Percentiles rank a stretch among this genome's conserved stretches.
phyloP scores from a whole-genome alignment of 331 rosid species.

The Dryas integrifolia region DNA sequence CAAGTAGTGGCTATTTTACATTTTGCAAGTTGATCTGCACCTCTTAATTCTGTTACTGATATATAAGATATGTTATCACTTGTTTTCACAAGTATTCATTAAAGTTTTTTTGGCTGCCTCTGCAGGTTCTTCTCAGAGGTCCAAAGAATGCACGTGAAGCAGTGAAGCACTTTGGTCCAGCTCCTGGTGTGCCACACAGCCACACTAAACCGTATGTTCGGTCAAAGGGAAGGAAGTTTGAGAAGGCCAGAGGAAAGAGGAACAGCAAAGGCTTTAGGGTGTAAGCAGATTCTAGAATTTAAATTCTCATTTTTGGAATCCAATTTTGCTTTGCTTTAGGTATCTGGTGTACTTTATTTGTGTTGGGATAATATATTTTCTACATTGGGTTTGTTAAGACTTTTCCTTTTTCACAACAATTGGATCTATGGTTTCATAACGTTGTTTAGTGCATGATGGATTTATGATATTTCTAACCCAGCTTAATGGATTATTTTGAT shows the following conservation, averaged over 20 bases:
- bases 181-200: constrained; percentile 94
- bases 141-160: constrained; percentile 84
- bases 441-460: not conserved
- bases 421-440: not conserved
- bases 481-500: not conserved
- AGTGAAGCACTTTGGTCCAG: constrained; percentile 84
- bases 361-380: not conserved
- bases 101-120: not conserved
- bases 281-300: constrained; percentile 28
- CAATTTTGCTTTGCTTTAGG: constrained; percentile 20
- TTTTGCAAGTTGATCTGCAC: not conserved
- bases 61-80: not conserved
- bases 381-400: not conserved
- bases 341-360: not conserved
- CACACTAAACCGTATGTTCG: constrained; percentile 81
- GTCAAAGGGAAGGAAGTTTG: constrained; percentile 78
- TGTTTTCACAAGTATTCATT: not conserved
- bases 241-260: constrained; percentile 82
- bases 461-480: not conserved
- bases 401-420: not conserved
- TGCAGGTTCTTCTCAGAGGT: constrained; percentile 78
- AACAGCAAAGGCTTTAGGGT: constrained; percentile 74
- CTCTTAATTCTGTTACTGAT: not conserved
- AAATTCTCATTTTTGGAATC: constrained; percentile 22
- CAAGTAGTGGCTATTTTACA: not conserved